Percentiles rank a stretch among this genome's conserved stretches.
Evolutionary conservation across 495 filamentous ascomycete species (phyloP).

Genomic region (Aspergillus incahuasiensis): DNA sequence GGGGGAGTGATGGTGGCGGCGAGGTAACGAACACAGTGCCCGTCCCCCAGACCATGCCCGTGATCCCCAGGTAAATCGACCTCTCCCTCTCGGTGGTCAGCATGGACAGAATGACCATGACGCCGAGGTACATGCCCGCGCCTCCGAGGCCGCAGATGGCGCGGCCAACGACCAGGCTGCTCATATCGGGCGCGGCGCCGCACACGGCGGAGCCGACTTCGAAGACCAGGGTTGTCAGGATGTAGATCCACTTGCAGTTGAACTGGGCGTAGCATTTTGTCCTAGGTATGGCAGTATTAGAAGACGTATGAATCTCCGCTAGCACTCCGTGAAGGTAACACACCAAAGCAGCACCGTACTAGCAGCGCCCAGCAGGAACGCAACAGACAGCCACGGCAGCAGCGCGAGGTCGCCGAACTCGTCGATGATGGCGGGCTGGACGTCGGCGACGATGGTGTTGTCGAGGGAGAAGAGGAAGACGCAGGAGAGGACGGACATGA

Average conservation of each 20-base stretch:
- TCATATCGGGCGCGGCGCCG: constrained; percentile 48
- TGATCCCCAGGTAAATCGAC: constrained; percentile 18
- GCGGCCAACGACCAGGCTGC: constrained; percentile 51
- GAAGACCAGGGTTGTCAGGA: neutral
- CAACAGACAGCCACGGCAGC: neutral
- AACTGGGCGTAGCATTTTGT: too few species aligned
- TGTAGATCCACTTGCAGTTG: neutral
- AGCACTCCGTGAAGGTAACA: neutral
- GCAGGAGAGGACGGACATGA: too few species aligned
- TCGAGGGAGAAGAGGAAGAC: too few species aligned
- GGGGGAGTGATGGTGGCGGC: too few species aligned
- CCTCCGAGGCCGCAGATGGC: constrained; percentile 38
- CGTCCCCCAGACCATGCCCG: constrained; percentile 44
- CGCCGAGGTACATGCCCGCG: constrained; percentile 34
- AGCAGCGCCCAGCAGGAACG: neutral
- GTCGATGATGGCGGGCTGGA: neutral
- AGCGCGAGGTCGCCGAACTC: neutral
- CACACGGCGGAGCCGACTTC: constrained; percentile 46
- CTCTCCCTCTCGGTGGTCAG: constrained; percentile 20
- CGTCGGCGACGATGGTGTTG: neutral
- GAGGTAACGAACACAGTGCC: too few species aligned
- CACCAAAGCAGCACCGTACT: neutral
- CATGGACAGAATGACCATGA: constrained; percentile 28
- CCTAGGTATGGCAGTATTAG: too few species aligned
- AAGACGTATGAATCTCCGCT: too few species aligned